phyloP scores from a whole-genome alignment of 495 filamentous ascomycete species.

The Penicillium egyptiacum region DNA sequence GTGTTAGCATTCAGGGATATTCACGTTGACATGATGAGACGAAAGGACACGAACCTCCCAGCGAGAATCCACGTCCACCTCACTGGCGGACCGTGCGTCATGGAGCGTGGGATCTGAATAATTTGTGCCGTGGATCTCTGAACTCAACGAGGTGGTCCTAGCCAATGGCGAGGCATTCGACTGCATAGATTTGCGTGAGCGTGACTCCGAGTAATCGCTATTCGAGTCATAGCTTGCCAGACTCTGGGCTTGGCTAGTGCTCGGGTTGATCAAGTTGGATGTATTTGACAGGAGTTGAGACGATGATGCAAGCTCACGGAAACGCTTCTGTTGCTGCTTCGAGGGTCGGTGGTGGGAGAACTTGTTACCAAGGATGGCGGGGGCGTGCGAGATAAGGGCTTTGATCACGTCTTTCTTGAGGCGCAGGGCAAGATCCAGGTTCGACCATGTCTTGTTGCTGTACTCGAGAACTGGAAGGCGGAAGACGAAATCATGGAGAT shows the following conservation, averaged over 20 bases:
- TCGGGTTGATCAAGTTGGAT: conserved; percentile 44
- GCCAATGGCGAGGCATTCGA: conserved; percentile 42
- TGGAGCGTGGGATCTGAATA: conserved; percentile 26
- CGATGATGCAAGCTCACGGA: conserved; percentile 71
- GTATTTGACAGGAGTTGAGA: conserved; percentile 50
- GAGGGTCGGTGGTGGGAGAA: conserved; percentile 81
- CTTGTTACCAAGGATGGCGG: conserved; percentile 96
- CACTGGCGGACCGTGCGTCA: conserved; percentile 40
- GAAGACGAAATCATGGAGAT: conserved; percentile 97
- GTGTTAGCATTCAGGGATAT: conserved; percentile 18
- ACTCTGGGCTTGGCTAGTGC: conserved; percentile 30
- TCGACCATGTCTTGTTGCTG: conserved; percentile 98
- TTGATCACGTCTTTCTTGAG: conserved; percentile 93
- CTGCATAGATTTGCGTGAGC: conserved; percentile 39
- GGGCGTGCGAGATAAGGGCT: conserved; percentile 91
- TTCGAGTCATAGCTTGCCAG: conserved; percentile 42
- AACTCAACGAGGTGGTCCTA: conserved; percentile 40
- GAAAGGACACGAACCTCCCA: conserved; percentile 36
- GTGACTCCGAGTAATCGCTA: conserved; percentile 40
- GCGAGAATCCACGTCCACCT: conserved; percentile 46
- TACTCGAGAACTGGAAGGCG: conserved; percentile 92
- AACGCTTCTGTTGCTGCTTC: conserved; percentile 72
- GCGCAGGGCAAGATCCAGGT: conserved; percentile 86
- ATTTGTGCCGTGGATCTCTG: conserved; percentile 30
- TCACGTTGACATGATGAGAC: background rate